A percentile compares a stretch with the other conserved stretches of the same genome.
phyloP scores from a whole-genome alignment of 805 yeast species.

The Starmerella asiatica region DNA sequence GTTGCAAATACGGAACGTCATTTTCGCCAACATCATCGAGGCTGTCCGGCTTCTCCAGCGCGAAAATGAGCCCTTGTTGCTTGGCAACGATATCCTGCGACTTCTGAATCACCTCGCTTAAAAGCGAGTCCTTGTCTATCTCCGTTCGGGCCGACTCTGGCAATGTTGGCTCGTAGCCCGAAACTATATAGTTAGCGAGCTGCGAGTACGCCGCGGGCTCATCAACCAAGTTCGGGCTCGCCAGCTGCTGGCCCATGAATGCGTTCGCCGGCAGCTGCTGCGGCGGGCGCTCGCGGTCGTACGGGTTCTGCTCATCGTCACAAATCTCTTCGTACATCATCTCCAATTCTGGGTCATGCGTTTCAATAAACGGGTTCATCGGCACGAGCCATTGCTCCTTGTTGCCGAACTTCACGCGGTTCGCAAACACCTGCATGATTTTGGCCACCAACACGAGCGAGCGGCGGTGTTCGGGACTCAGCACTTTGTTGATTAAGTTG shows the following conservation, averaged over 20 bases:
- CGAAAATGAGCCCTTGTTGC: slow-evolving; percentile 3
- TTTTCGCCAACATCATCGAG: slow-evolving; percentile 11
- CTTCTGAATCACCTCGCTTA: slow-evolving; percentile 9
- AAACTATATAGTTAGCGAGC: slow-evolving; percentile 16
- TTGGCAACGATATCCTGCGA: slow-evolving; percentile 11
- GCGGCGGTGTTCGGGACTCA: slow-evolving; percentile 57
- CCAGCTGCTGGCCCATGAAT: slow-evolving; percentile 23
- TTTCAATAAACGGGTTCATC: slow-evolving; percentile 55
- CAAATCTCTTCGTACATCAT: slow-evolving; percentile 53
- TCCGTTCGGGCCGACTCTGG: background rate
- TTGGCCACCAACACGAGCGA: slow-evolving; percentile 75
- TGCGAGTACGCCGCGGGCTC: slow-evolving; percentile 24
- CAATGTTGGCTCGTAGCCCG: background rate
- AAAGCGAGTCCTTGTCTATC: slow-evolving; percentile 7
- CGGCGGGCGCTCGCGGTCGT: slow-evolving; percentile 12
- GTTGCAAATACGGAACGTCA: slow-evolving; percentile 4
- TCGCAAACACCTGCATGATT: slow-evolving; percentile 58
- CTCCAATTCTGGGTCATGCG: slow-evolving; percentile 43
- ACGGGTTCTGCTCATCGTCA: background rate
- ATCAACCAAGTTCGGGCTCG: slow-evolving; percentile 29
- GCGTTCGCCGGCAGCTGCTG: slow-evolving; percentile 19
- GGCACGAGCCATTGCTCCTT: slow-evolving; percentile 70
- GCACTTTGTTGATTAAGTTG: slow-evolving; percentile 55
- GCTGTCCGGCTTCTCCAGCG: slow-evolving; percentile 23
- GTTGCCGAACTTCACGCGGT: slow-evolving; percentile 56